Conservation (phyloP, 1,284 basidiomycete genomes). For the Fomitopsis pinicola region DNA sequence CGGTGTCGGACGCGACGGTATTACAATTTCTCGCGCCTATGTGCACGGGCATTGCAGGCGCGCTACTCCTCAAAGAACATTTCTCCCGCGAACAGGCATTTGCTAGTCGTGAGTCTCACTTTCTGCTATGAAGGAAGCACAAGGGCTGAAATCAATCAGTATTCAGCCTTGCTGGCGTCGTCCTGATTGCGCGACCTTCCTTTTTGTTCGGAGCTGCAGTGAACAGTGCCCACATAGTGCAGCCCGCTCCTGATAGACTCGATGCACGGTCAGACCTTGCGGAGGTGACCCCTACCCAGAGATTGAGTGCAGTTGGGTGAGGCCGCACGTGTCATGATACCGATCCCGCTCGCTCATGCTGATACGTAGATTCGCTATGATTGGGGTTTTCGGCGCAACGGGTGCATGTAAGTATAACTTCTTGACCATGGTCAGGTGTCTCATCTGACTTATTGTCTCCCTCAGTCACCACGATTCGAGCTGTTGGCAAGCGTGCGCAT, state of each 20-base stretch:
- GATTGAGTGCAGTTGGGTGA: slow-evolving; percentile 35
- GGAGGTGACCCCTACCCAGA: slow-evolving; percentile 28
- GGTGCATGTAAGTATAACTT: slow-evolving; percentile 47
- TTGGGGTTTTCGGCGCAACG: slow-evolving; percentile 60
- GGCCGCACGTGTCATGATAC: neutral
- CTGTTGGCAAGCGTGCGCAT: slow-evolving; percentile 71
- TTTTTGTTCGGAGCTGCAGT: slow-evolving; percentile 28
- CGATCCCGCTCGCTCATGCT: neutral
- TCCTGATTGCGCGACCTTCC: slow-evolving; percentile 43
- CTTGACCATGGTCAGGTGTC: too few relatives aligned
- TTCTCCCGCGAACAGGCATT: slow-evolving; percentile 56
- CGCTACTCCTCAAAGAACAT: slow-evolving; percentile 62
- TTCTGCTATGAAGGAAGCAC: neutral
- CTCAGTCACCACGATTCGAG: slow-evolving; percentile 61
- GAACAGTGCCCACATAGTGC: slow-evolving; percentile 1
- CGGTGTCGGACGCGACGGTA: slow-evolving; percentile 73
- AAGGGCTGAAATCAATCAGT: slow-evolving; percentile 16
- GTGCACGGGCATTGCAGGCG: slow-evolving; percentile 64
- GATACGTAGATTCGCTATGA: slow-evolving; percentile 40
- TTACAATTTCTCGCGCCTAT: slow-evolving; percentile 75
- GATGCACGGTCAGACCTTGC: slow-evolving; percentile 14
- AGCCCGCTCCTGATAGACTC: slow-evolving; percentile 9
- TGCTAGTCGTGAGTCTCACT: slow-evolving; percentile 49
- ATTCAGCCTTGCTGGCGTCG: slow-evolving; percentile 44
- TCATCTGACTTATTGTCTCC: neutral